Evolutionary conservation across 257 asterid species (phyloP).

Genomic region (Gardenia jasminoides): DNA sequence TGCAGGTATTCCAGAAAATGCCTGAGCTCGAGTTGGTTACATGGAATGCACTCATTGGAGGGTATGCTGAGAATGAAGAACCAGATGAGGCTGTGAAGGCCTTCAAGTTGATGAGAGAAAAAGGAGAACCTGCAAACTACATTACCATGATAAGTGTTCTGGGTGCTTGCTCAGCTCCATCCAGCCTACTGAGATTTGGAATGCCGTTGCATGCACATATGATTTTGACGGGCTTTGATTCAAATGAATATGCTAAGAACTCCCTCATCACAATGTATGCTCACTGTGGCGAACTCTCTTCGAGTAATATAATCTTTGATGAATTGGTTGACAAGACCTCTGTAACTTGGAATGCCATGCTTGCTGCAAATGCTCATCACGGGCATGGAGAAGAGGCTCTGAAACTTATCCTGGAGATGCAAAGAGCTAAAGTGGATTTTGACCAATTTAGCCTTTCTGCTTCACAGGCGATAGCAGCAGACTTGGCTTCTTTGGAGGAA

Average conservation of each 20-base stretch:
- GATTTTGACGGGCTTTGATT: conserved; percentile 48
- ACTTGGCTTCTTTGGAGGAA: conserved; percentile 66
- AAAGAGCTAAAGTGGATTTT: conserved; percentile 59
- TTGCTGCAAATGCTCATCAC: conserved; percentile 69
- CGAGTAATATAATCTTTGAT: conserved; percentile 57
- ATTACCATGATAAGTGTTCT: conserved; percentile 66
- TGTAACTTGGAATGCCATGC: conserved; percentile 80
- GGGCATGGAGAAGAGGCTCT: conserved; percentile 82
- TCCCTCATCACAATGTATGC: conserved; percentile 85
- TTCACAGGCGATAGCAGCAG: conserved; percentile 67
- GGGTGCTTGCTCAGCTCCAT: conserved; percentile 57
- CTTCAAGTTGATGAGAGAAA: conserved; percentile 54
- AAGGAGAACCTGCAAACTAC: conserved; percentile 50
- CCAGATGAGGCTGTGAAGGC: conserved; percentile 43
- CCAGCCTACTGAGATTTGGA: conserved; percentile 54
- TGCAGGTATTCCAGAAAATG: conserved; percentile 53
- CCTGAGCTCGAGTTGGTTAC: conserved; percentile 67
- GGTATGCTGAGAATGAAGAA: conserved; percentile 58
- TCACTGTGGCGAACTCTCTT: conserved; percentile 68
- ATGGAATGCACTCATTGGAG: conserved; percentile 82
- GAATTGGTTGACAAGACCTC: conserved; percentile 39
- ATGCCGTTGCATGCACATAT: conserved; percentile 67
- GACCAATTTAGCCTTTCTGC: conserved; percentile 85
- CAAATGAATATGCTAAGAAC: conserved; percentile 68
- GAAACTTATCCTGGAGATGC: conserved; percentile 70